Conservation (phyloP, 164 flowering plant genomes). For the Vitis cinerea region DNA sequence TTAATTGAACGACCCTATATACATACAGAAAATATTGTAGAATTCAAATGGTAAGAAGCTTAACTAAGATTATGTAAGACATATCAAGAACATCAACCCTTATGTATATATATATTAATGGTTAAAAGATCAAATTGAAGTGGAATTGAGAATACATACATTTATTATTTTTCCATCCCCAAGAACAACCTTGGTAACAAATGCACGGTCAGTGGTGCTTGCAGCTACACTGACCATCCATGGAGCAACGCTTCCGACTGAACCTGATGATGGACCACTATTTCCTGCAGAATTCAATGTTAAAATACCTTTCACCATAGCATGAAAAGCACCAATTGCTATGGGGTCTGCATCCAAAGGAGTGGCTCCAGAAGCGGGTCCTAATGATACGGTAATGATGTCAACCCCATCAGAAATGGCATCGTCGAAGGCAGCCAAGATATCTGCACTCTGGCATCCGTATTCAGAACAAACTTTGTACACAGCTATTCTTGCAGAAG, state of each 20-base stretch:
- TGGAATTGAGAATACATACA: slow-evolving; percentile 8
- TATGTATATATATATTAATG: too few relatives aligned
- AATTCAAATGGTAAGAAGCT: too few relatives aligned
- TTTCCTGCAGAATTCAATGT: slow-evolving; percentile 30
- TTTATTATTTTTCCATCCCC: slow-evolving; percentile 18
- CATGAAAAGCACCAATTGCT: slow-evolving; percentile 37
- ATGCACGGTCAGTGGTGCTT: slow-evolving; percentile 22
- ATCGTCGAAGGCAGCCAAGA: slow-evolving; percentile 30
- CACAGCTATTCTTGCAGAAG: slow-evolving; percentile 21
- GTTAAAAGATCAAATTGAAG: too few relatives aligned
- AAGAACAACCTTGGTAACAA: slow-evolving; percentile 25
- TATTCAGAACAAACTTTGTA: slow-evolving; percentile 10
- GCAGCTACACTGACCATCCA: slow-evolving; percentile 40
- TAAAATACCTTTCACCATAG: slow-evolving; percentile 28
- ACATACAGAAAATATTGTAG: neutral
- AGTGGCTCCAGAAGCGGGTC: slow-evolving; percentile 6
- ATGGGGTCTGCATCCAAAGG: neutral
- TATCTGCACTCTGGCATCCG: neutral
- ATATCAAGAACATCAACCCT: too few relatives aligned
- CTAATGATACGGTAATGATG: slow-evolving; percentile 23
- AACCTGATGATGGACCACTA: slow-evolving; percentile 8
- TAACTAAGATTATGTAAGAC: too few relatives aligned
- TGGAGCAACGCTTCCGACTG: slow-evolving; percentile 22
- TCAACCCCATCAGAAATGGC: slow-evolving; percentile 34
- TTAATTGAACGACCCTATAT: slow-evolving; percentile 25